Percentiles rank a stretch among this genome's conserved stretches.
Evolutionary conservation across 768 basidiomycete species (phyloP).

Genomic region (Termitomyces sp.): DNA sequence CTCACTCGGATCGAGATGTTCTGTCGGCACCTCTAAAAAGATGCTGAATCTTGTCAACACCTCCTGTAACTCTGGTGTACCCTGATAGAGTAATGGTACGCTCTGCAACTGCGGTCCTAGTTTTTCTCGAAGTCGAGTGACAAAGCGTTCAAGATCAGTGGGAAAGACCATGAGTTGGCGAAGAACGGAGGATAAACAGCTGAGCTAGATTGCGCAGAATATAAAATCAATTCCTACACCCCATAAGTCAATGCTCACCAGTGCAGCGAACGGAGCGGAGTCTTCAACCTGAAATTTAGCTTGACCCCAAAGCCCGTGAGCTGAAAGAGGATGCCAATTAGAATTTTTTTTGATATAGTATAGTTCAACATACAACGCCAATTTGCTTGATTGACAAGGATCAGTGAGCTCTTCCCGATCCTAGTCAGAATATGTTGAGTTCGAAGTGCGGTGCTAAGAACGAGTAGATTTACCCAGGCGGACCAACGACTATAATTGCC

Average conservation of each 20-base stretch:
- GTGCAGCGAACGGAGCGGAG: constrained; percentile 65
- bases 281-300: constrained; percentile 67
- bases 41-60: constrained; percentile 56
- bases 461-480: constrained; percentile 45
- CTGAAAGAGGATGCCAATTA: constrained; percentile 22
- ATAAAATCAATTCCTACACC: background rate
- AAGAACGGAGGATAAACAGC: constrained; percentile 67
- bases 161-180: constrained; percentile 74
- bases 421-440: constrained; percentile 23
- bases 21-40: constrained; percentile 45
- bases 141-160: constrained; percentile 66
- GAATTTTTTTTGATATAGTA: background rate
- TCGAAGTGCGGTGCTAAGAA: constrained; percentile 5
- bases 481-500: constrained; percentile 58
- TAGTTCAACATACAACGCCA: constrained; percentile 51
- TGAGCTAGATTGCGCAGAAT: constrained; percentile 37
- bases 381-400: constrained; percentile 66
- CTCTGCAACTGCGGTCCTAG: constrained; percentile 71
- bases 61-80: constrained; percentile 66
- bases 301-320: constrained; percentile 74
- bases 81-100: constrained; percentile 66
- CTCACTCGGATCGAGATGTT: constrained; percentile 54
- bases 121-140: constrained; percentile 50
- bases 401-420: constrained; percentile 73
- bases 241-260: constrained; percentile 22